Evolutionary conservation across 2,329 filamentous ascomycete genomes (phyloP).

Genomic region (Clonostachys rosea): DNA sequence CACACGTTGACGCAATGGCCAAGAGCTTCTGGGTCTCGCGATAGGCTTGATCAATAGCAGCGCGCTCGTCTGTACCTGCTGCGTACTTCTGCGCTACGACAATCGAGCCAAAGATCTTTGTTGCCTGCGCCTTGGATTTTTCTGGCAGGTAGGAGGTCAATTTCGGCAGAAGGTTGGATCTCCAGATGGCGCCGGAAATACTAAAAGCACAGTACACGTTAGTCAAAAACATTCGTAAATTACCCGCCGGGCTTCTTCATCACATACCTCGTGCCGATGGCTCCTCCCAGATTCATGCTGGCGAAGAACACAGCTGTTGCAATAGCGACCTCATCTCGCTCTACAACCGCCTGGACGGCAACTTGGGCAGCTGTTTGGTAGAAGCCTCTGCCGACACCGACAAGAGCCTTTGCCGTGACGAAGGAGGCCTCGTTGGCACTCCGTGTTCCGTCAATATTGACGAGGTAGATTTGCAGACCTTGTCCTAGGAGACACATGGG

Average conservation of each 20-base stretch:
- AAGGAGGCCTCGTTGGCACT: constrained; percentile 24
- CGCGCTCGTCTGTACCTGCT: constrained; percentile 10
- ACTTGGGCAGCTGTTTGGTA: constrained; percentile 21
- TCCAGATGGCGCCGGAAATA: constrained; percentile 29
- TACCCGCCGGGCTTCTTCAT: accelerated
- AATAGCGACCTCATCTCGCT: constrained; percentile 25
- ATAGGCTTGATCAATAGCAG: constrained; percentile 15
- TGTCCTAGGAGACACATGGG: constrained; percentile 26
- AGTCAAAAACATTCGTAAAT: background rate
- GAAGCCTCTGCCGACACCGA: constrained; percentile 26
- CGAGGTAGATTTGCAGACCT: constrained; percentile 20
- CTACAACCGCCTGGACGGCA: constrained; percentile 24
- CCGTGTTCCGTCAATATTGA: constrained; percentile 13
- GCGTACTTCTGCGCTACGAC: constrained; percentile 13
- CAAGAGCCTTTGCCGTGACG: constrained; percentile 22
- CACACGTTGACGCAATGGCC: constrained; percentile 14
- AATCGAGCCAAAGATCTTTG: constrained; percentile 14
- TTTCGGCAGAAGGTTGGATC: constrained; percentile 16
- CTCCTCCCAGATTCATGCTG: constrained; percentile 21
- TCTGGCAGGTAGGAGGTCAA: constrained; percentile 13
- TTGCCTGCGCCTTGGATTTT: constrained; percentile 7
- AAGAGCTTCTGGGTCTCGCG: constrained; percentile 17
- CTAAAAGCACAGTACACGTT: constrained; percentile 5
- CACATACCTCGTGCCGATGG: constrained; percentile 19
- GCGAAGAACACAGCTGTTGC: constrained; percentile 27